phyloP scores from a whole-genome alignment of 2,329 filamentous ascomycete genomes.

The Colletotrichum eleusines region DNA sequence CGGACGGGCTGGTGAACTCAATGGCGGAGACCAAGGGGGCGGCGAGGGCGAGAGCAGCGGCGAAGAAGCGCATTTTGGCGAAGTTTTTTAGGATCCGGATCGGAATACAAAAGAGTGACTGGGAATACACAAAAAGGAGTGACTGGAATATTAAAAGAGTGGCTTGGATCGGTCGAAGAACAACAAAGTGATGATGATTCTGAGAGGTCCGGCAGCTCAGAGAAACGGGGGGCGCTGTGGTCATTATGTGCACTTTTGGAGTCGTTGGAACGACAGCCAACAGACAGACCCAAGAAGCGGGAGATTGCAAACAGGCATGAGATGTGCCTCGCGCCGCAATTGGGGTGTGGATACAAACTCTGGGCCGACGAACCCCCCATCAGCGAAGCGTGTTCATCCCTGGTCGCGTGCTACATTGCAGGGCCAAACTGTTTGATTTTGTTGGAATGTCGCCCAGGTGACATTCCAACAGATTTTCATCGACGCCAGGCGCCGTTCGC shows the following conservation, averaged over 20 bases:
- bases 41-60: constrained; percentile 47
- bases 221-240: constrained; percentile 26
- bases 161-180: constrained; percentile 37
- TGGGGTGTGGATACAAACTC: constrained; percentile 12
- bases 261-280: neutral
- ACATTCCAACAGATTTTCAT: too few species aligned
- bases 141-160: constrained; percentile 34
- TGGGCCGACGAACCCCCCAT: constrained; percentile 9
- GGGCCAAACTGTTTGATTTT: constrained; percentile 11
- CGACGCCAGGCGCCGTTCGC: constrained; percentile 18
- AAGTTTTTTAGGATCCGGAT: constrained; percentile 29
- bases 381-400: constrained; percentile 13
- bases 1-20: constrained; percentile 48
- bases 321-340: constrained; percentile 23
- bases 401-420: constrained; percentile 2
- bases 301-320: constrained; percentile 30
- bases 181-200: neutral
- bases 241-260: constrained; percentile 34
- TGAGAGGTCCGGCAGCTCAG: neutral
- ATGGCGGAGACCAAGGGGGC: constrained; percentile 50
- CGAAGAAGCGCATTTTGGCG: constrained; percentile 47
- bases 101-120: constrained; percentile 37
- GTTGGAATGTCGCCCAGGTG: too few species aligned
- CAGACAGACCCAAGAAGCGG: constrained; percentile 3
- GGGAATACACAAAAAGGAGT: too few species aligned